phyloP scores from a whole-genome alignment of 208 protist species.

The Zelonia costaricensis region DNA sequence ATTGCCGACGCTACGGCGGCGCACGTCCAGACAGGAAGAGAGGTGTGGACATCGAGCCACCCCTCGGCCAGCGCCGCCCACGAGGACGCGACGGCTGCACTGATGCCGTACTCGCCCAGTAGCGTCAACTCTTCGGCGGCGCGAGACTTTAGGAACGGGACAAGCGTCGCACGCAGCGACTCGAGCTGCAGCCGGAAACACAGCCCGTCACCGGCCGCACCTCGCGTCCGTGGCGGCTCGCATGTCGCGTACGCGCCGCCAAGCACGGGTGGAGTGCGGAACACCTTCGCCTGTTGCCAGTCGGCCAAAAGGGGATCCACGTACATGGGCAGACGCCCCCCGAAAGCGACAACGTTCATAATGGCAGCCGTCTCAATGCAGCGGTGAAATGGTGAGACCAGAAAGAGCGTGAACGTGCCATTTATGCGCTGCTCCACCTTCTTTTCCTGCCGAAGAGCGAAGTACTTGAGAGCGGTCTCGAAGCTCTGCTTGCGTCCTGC shows the following conservation, averaged over 20 bases:
- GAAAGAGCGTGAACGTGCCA: conserved; percentile 62
- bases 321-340: conserved; percentile 69
- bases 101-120: conserved; percentile 24
- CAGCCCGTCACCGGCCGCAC: conserved; percentile 12
- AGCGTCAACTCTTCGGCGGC: conserved; percentile 24
- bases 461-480: conserved; percentile 76
- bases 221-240: background rate
- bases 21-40: conserved; percentile 52
- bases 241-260: conserved; percentile 50
- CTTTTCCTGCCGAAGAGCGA: conserved; percentile 39
- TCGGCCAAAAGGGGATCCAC: conserved; percentile 78
- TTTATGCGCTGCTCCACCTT: conserved; percentile 59
- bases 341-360: conserved; percentile 77
- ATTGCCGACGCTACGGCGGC: too few species aligned
- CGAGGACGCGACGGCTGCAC: conserved; percentile 17
- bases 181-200: conserved; percentile 44
- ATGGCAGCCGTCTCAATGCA: conserved; percentile 83
- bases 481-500: conserved; percentile 72
- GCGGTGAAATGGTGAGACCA: conserved; percentile 82
- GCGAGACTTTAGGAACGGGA: conserved; percentile 51
- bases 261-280: conserved; percentile 54
- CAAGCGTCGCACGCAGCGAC: conserved; percentile 37
- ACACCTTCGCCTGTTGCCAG: conserved; percentile 79
- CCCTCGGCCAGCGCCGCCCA: conserved; percentile 33
- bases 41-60: conserved; percentile 32